Base-by-base conservation (phyloP, 129 eudicot species). In the Centaurea solstitialis region DNA sequence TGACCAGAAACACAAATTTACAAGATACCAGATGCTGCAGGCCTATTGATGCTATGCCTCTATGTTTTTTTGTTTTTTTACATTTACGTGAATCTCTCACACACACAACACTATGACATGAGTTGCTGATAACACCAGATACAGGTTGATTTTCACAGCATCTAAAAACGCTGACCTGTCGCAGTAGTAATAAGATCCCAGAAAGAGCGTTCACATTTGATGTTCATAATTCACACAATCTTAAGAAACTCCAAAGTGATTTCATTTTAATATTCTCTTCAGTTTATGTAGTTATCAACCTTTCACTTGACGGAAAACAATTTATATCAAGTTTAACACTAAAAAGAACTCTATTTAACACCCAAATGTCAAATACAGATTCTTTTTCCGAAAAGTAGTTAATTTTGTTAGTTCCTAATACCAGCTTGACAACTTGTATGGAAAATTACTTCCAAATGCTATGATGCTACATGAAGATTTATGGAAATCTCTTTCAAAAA, bases 371-470 rank as follows among this genome's bases (percentile, higher is more conserved):
- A 72, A 39, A 72, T 22, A 41, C 45, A 57, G 21, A 22, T 72
- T 43, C 30, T 41, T 72, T 21, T 22, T 72, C 1, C 7, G 39
- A 22, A 4, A 26, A 38, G 30, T 72, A 72, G 8, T 39, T 40
- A 21, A 40, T 9, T 23, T 72, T 40, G 76, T 72, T 12, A 40
- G 76, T 39, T 72, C 57, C 35, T 7, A 72, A 22, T 20, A 21
- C 76, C n/a, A 12, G 22, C 61, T 43, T 39, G 24, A 43, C 38
- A n/a, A 73, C 76, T 41, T 72, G 76, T 41, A 22, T 40, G 61
- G 11, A 72, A 59, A 41, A 40, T 72, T 21, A 73, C 64, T 73
- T 22, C 30, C 40, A 4, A 40, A 41, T 10, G 20, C 57, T 73
- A 22, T 12, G 62, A 40, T 41, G 62, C 24, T 40, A 22, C 20